phyloP scores from a whole-genome alignment of 768 basidiomycete species.

The Epithele typhae region DNA sequence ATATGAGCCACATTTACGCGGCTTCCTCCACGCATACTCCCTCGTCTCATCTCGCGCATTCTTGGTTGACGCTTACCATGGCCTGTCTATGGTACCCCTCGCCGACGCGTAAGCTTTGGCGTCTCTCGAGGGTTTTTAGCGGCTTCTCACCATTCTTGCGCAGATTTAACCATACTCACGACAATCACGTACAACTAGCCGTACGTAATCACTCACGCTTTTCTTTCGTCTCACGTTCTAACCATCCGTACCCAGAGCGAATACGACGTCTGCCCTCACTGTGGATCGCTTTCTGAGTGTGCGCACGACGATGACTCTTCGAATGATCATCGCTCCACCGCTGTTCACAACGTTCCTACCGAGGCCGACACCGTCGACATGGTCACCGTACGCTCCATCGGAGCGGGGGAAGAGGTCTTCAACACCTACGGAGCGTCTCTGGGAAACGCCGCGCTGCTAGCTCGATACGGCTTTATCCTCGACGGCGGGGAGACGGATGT shows the following conservation, averaged over 20 bases:
- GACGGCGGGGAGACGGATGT: constrained; percentile 31
- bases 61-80: constrained; percentile 43
- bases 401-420: constrained; percentile 31
- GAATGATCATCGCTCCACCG: constrained; percentile 1
- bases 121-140: too few relatives aligned
- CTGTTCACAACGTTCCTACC: too few relatives aligned
- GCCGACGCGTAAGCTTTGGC: constrained; percentile 38
- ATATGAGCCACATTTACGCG: constrained; percentile 10
- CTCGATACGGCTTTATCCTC: constrained; percentile 40
- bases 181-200: constrained; percentile 35
- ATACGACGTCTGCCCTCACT: constrained; percentile 35
- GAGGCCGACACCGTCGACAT: constrained; percentile 35
- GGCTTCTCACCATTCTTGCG: too few relatives aligned
- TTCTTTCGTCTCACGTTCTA: too few relatives aligned
- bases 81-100: constrained; percentile 43
- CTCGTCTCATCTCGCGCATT: constrained; percentile 48
- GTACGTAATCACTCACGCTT: constrained; percentile 19
- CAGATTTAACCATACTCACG: constrained; percentile 36
- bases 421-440: constrained; percentile 37
- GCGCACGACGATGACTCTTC: constrained; percentile 36
- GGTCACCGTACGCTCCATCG: constrained; percentile 29
- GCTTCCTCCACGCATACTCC: constrained; percentile 38
- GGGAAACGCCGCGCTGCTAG: constrained; percentile 35
- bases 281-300: constrained; percentile 36
- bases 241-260: constrained; percentile 29